phyloP scores from a whole-genome alignment of 2,329 filamentous ascomycete genomes.

The Fusarium tanahbumbuense region DNA sequence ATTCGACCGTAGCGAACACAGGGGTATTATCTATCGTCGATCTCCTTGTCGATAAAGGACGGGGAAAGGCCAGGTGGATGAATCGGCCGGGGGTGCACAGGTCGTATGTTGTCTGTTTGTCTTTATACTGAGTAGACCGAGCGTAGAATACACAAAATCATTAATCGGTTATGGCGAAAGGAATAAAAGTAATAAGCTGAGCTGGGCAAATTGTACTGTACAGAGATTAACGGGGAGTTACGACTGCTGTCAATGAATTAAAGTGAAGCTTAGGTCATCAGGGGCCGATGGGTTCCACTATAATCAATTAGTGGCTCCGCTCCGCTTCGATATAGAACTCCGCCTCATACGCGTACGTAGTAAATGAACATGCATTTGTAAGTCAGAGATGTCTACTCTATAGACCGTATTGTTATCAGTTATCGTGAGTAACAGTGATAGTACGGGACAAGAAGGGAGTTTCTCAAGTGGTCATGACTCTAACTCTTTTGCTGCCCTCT shows the following conservation, averaged over 20 bases:
- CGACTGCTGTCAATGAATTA: slow-evolving; percentile 1
- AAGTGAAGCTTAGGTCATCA: slow-evolving; percentile 45
- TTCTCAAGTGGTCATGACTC: too few species aligned
- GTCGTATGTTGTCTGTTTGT: background rate
- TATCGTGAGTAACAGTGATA: too few species aligned
- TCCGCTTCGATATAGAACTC: slow-evolving; percentile 22
- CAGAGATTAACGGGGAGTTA: slow-evolving; percentile 25
- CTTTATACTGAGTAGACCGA: background rate
- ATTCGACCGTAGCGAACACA: slow-evolving; percentile 24
- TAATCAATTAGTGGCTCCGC: slow-evolving; percentile 27
- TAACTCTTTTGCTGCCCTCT: background rate
- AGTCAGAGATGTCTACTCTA: background rate
- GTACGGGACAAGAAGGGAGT: too few species aligned
- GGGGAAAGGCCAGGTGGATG: slow-evolving; percentile 1
- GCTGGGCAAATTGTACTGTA: slow-evolving; percentile 6
- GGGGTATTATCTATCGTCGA: slow-evolving; percentile 16
- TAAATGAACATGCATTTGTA: background rate
- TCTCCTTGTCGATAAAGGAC: background rate
- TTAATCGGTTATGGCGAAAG: background rate
- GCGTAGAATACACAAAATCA: slow-evolving; percentile 13
- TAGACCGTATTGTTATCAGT: background rate
- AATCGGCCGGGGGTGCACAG: background rate
- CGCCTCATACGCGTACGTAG: slow-evolving; percentile 32
- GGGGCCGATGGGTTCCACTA: slow-evolving; percentile 38
- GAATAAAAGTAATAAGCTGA: slow-evolving; percentile 15